phyloP scores from a whole-genome alignment of 306 rosid genomes.

The Gillenia trifoliata region DNA sequence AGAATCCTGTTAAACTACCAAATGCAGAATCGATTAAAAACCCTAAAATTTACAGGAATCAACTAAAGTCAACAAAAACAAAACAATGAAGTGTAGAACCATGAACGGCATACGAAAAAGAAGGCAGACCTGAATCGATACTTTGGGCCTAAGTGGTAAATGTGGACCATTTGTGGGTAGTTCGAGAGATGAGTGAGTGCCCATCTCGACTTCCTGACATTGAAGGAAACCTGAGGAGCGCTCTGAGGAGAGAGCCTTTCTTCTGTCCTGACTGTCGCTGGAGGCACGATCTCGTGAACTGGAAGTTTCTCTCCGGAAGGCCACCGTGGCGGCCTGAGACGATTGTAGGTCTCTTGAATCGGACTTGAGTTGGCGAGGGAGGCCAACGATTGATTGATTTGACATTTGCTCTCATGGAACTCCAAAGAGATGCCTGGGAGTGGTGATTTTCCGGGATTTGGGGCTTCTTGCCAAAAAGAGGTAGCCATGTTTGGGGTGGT shows the following conservation, averaged over 20 bases:
- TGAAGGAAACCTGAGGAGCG: constrained; percentile 83
- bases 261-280: constrained; percentile 86
- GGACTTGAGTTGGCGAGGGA: constrained; percentile 40
- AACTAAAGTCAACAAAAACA: neutral
- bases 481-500: constrained; percentile 18
- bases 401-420: constrained; percentile 23
- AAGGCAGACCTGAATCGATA: constrained; percentile 75
- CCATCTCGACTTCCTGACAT: constrained; percentile 98
- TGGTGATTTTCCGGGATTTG: constrained; percentile 50
- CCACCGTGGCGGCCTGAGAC: constrained; percentile 92
- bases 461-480: too few species aligned
- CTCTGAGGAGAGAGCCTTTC: constrained; percentile 87
- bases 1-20: neutral
- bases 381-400: constrained; percentile 7
- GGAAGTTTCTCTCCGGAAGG: constrained; percentile 90
- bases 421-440: too few species aligned
- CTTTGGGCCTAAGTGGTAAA: constrained; percentile 75
- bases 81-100: neutral
- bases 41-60: neutral
- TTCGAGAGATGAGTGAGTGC: constrained; percentile 87
- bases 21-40: neutral
- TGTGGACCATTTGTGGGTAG: constrained; percentile 92
- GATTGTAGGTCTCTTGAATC: constrained; percentile 91
- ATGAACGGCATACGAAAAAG: neutral
- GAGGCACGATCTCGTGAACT: constrained; percentile 90